Base-by-base conservation (phyloP, 2,329 filamentous ascomycete genomes). In the Fusarium decemcellulare region DNA sequence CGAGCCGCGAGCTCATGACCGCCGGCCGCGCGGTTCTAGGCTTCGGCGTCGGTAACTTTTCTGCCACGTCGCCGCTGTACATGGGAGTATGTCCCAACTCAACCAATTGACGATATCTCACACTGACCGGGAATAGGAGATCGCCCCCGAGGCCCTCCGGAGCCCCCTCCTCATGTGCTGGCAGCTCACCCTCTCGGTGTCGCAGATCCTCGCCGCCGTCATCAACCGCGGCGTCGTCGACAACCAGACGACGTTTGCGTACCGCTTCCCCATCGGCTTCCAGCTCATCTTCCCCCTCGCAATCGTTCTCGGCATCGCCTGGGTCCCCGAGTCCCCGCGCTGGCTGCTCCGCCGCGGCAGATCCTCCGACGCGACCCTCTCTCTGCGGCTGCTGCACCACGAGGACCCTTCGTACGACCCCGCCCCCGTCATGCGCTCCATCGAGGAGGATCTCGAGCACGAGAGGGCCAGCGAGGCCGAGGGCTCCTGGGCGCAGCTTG, bases 381-480 rank as follows among this genome's bases (percentile, higher is more conserved):
- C 84, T 10, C 72, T 86, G 36, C 77, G 80, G 30, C 74, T 78
- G 1, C 76, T 87, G 15, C 84, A 87, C 68, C 76, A 77, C 18
- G 80, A 77, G 6, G 76, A 79, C 7, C 76, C 76, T 36, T 80
- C 81, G 47, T 78, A 77, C 5, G 74, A 84, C 30, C 76, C 83
- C 11, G 65, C 72, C 12, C 69, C 77, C 12, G 81, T 80, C 18
- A 70, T 76, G 11, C 78, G 80, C 30, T 79, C 80, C 42, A 85
- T 84, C 54, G 82, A 86, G 64, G 76, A 80, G 39, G 81, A 82
- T 44, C 71, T 83, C 5, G 79, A 84, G 55, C 76, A 79, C 44
- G 79, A 80, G 40, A 61, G 61, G 16, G 71, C 77, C 15, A 65
- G 70, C 16, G 73, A 75, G 6, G 65, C 66, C 2, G 68, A 78